Evolutionary conservation across 2,329 filamentous ascomycete genomes (phyloP).

Genomic region (Alternaria panax): DNA sequence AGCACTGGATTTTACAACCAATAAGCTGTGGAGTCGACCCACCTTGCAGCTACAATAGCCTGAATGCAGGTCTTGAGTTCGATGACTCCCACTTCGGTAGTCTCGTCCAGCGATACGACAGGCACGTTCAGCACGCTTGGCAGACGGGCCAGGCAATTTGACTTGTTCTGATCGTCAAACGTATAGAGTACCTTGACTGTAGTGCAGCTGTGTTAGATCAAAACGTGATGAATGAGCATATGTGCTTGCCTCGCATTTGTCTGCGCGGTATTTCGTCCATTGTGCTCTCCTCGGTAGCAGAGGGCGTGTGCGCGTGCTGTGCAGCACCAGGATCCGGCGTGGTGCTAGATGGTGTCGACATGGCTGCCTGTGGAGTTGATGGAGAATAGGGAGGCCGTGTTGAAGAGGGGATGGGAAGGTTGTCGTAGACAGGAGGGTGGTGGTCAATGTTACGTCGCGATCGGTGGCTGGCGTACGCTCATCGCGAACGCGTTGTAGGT

Average conservation of each 20-base stretch:
- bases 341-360: slow-evolving; percentile 43
- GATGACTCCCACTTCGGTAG: slow-evolving; percentile 81
- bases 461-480: slow-evolving; percentile 47
- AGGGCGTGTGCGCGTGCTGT: slow-evolving; percentile 28
- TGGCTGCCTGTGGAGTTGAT: slow-evolving; percentile 34
- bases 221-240: slow-evolving; percentile 10
- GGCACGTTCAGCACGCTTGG: slow-evolving; percentile 81
- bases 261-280: slow-evolving; percentile 47
- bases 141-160: slow-evolving; percentile 87
- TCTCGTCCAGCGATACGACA: slow-evolving; percentile 80
- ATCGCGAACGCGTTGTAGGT: slow-evolving; percentile 46
- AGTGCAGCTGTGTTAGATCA: slow-evolving; percentile 27
- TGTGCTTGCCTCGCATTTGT: slow-evolving; percentile 57
- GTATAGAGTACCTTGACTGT: slow-evolving; percentile 96
- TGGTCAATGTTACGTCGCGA: slow-evolving; percentile 41
- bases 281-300: slow-evolving; percentile 34
- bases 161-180: slow-evolving; percentile 87
- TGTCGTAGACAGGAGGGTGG: slow-evolving; percentile 30
- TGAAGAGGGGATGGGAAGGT: slow-evolving; percentile 21
- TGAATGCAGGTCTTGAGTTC: slow-evolving; percentile 87
- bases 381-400: slow-evolving; percentile 24
- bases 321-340: slow-evolving; percentile 31
- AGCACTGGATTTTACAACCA: slow-evolving; percentile 20
- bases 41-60: slow-evolving; percentile 73
- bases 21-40: slow-evolving; percentile 32